These are phyloP conservation scores for Podaxis sp. DNA, from an alignment of 768 basidiomycete genomes.

Conservation along the genomic window DNA sequence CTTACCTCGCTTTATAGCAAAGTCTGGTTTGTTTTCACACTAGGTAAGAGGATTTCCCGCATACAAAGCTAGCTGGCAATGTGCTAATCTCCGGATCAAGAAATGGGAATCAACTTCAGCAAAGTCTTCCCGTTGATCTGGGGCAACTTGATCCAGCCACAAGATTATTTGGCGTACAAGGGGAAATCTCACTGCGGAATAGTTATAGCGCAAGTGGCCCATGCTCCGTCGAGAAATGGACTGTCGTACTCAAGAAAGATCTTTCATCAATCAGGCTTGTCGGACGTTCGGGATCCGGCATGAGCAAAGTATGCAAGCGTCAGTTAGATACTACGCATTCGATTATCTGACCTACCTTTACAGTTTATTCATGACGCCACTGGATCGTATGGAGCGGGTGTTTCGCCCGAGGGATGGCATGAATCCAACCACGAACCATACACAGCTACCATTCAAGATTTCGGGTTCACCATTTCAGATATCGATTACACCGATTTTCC, in stretches of 20 bases:
- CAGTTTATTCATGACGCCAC: constrained; percentile 9
- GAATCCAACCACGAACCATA: background rate
- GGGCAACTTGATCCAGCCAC: background rate
- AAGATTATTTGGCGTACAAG: background rate
- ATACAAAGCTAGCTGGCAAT: background rate
- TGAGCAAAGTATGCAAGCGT: background rate
- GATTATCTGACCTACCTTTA: background rate
- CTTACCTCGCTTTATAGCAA: background rate
- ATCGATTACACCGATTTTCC: constrained; percentile 8
- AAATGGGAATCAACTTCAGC: background rate
- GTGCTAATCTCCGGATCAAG: background rate
- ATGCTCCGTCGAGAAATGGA: background rate
- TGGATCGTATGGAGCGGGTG: constrained; percentile 1
- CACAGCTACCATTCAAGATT: background rate
- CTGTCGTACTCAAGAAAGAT: background rate
- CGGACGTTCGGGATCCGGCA: constrained; percentile 2
- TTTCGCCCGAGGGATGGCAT: background rate
- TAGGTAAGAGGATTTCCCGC: background rate
- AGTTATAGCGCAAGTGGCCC: background rate
- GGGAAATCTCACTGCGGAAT: background rate
- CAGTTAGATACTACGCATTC: too few relatives aligned
- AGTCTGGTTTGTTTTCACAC: background rate
- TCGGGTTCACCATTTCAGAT: constrained; percentile 2
- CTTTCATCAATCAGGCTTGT: background rate
- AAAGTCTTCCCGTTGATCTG: background rate